Conservation (phyloP, 2,329 filamentous ascomycete species). For the Diplodia intermedia region DNA sequence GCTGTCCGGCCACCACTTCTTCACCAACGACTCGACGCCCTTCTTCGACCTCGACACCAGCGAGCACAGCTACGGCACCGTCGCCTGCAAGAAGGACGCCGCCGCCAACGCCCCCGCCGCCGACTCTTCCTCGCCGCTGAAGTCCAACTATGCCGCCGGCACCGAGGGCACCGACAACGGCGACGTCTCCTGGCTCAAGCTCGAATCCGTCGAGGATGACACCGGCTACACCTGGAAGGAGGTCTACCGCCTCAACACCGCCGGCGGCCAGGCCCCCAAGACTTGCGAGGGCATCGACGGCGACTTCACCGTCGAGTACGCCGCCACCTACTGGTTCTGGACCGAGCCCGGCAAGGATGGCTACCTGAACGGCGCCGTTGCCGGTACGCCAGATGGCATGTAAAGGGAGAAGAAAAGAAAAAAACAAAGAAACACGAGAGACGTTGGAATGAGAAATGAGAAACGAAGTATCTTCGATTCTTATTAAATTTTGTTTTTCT, state of each 20-base stretch:
- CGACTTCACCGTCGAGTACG: constrained; percentile 77
- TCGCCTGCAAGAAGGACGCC: constrained; percentile 69
- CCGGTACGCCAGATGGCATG: constrained; percentile 12
- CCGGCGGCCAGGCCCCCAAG: constrained; percentile 76
- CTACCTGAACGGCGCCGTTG: constrained; percentile 25
- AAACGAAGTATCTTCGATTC: constrained; percentile 16
- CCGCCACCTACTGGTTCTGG: constrained; percentile 77
- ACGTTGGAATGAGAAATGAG: constrained; percentile 7
- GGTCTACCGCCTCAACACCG: constrained; percentile 85
- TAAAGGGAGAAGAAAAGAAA: not conserved
- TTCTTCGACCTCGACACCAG: constrained; percentile 78
- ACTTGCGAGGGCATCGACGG: constrained; percentile 71
- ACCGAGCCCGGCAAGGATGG: constrained; percentile 15
- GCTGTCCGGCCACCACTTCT: constrained; percentile 82
- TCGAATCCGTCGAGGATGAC: constrained; percentile 56
- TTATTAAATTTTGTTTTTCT: constrained; percentile 21
- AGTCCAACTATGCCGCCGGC: constrained; percentile 54
- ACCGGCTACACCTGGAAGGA: constrained; percentile 66
- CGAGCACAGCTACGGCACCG: constrained; percentile 61
- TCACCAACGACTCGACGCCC: constrained; percentile 72
- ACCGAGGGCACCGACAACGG: constrained; percentile 52
- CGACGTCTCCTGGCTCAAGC: constrained; percentile 80
- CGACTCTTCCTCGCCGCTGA: constrained; percentile 4
- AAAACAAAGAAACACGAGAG: not conserved
- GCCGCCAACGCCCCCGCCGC: constrained; percentile 65